Percentiles rank a stretch among this genome's conserved stretches.
These are phyloP conservation scores for Phaeotremella skinneri DNA, from an alignment of 768 basidiomycete species.

Conservation along the genomic window DNA sequence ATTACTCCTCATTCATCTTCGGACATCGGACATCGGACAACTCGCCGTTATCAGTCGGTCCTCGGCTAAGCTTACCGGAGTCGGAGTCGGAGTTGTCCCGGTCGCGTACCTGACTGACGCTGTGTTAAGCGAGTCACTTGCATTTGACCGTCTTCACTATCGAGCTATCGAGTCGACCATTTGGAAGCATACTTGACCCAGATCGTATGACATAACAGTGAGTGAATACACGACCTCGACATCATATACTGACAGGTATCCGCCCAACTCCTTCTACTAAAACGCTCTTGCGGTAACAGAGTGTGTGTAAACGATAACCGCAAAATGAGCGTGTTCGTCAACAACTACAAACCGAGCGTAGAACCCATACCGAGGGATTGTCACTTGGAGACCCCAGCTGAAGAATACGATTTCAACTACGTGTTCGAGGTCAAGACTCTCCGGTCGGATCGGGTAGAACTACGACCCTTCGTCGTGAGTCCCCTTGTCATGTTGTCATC, in stretches of 20 bases:
- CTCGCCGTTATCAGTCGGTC: no score
- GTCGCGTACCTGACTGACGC: not conserved
- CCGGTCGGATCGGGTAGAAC: constrained; percentile 35
- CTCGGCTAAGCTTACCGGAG: no score
- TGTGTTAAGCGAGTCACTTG: no score
- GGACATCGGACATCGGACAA: no score
- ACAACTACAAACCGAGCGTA: not conserved
- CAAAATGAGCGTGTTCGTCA: constrained; percentile 1
- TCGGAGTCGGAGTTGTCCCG: not conserved
- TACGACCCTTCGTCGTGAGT: constrained; percentile 44
- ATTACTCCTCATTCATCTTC: constrained; percentile 2
- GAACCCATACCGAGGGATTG: constrained; percentile 5
- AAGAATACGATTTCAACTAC: constrained; percentile 47
- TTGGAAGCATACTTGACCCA: not conserved
- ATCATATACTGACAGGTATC: no score
- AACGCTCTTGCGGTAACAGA: no score
- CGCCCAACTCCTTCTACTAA: no score
- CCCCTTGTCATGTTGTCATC: no score
- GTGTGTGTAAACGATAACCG: no score
- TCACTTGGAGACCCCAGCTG: constrained; percentile 25
- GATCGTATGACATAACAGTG: not conserved
- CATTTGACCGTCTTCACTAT: no score
- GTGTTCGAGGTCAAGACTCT: constrained; percentile 36
- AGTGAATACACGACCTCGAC: no score
- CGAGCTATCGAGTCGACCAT: not conserved